These are phyloP conservation scores for Blastocladiella emersonii DNA, from an alignment of 371 early-diverging fungal genomes.

Conservation along the genomic window DNA sequence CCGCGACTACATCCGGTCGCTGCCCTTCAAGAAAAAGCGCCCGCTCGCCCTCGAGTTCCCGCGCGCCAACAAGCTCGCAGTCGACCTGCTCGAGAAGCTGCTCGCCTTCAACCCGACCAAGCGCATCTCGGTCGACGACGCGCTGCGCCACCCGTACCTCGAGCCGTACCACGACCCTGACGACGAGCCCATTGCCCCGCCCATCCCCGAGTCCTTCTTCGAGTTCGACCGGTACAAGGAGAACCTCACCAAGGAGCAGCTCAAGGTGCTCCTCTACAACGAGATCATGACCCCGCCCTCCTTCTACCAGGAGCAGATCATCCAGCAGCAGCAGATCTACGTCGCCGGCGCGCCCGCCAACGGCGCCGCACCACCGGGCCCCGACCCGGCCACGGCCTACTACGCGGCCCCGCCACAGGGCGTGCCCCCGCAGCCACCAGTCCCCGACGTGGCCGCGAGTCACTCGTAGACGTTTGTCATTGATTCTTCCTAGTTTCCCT, in stretches of 20 bases:
- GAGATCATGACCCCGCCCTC: constrained; percentile 4
- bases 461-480: too few relatives aligned
- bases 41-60: constrained; percentile 69
- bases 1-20: constrained; percentile 75
- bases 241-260: constrained; percentile 62
- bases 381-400: too few relatives aligned
- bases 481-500: too few relatives aligned
- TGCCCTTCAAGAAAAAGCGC: constrained; percentile 79
- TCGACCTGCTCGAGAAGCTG: constrained; percentile 79
- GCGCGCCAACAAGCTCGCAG: constrained; percentile 62
- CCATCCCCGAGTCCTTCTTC: constrained; percentile 67
- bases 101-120: constrained; percentile 85
- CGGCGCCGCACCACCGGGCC: too few relatives aligned
- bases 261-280: constrained; percentile 33
- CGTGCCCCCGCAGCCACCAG: too few relatives aligned
- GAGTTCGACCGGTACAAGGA: constrained; percentile 81
- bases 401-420: too few relatives aligned
- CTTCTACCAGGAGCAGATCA: not conserved
- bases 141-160: constrained; percentile 82
- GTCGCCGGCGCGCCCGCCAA: too few relatives aligned
- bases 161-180: constrained; percentile 71
- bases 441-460: too few relatives aligned
- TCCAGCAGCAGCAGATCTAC: not conserved
- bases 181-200: constrained; percentile 64
- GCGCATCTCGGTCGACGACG: constrained; percentile 86